Conservation (phyloP, 1,284 basidiomycete species). For the Malassezia caprae region DNA sequence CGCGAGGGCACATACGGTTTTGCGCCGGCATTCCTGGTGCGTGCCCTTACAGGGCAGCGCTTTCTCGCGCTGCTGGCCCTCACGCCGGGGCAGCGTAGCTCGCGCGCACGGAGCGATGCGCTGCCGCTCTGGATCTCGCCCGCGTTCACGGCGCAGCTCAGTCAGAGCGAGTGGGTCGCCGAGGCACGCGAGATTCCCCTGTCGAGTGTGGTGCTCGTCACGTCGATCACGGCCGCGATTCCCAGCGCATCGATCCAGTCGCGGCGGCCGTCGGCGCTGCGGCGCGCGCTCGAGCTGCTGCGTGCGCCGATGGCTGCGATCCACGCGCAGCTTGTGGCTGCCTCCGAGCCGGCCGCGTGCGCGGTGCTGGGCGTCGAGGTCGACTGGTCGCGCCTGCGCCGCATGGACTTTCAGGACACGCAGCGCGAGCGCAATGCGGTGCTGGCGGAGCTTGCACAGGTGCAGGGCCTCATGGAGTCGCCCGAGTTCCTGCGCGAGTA, state of each 20-base stretch:
- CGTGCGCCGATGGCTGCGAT: conserved; percentile 1
- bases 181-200: conserved; percentile 62
- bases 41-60: conserved; percentile 55
- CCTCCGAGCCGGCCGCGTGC: neutral
- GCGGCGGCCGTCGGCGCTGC: conserved; percentile 59
- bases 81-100: conserved; percentile 26
- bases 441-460: conserved; percentile 45
- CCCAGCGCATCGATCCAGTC: conserved; percentile 25
- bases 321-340: conserved; percentile 1
- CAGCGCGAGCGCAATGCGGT: conserved; percentile 58
- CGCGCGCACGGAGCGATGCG: neutral
- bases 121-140: conserved; percentile 11
- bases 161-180: conserved; percentile 4
- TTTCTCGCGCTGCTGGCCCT: conserved; percentile 68
- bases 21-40: conserved; percentile 67
- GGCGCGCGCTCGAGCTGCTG: conserved; percentile 24
- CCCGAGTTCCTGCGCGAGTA: conserved; percentile 64
- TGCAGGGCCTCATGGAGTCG: conserved; percentile 16
- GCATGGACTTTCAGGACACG: conserved; percentile 85
- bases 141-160: neutral
- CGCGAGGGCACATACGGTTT: conserved; percentile 69
- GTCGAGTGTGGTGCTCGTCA: conserved; percentile 68
- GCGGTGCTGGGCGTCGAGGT: conserved; percentile 31
- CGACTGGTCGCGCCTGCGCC: conserved; percentile 71
- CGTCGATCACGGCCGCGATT: conserved; percentile 51